These are phyloP conservation scores for Backusella sp. DNA, from an alignment of 192 early-diverging fungal genomes.

Conservation along the genomic window DNA sequence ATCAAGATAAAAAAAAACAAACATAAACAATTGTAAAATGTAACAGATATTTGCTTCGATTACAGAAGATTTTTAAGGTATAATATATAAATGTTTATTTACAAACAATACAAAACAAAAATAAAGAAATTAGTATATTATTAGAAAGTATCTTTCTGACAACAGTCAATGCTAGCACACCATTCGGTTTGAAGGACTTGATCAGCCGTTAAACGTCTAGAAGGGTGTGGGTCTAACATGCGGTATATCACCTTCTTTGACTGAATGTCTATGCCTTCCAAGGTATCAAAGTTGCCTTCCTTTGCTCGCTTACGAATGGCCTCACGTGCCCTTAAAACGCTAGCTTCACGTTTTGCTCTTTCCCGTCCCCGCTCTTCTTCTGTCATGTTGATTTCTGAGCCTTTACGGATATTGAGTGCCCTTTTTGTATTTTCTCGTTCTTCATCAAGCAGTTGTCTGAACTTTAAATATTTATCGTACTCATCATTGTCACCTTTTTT, in stretches of 20 bases:
- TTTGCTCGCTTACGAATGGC: conserved; percentile 8
- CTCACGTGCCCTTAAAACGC: conserved; percentile 12
- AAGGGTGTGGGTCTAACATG: conserved; percentile 19
- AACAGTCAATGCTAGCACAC: conserved; percentile 15
- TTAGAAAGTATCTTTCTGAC: conserved; percentile 11
- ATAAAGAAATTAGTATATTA: background rate
- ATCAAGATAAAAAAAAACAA: background rate
- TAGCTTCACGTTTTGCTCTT: conserved; percentile 14
- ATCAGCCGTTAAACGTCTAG: background rate
- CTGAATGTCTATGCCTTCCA: conserved; percentile 9
- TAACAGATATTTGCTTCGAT: background rate
- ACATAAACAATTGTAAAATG: background rate
- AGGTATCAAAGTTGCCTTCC: conserved; percentile 15
- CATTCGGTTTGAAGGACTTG: conserved; percentile 18
- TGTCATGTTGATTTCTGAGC: background rate
- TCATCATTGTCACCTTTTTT: conserved; percentile 14
- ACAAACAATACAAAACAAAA: conserved; percentile 4
- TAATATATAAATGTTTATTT: conserved; percentile 4
- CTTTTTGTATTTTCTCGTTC: conserved; percentile 11
- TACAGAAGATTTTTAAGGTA: background rate
- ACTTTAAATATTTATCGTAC: conserved; percentile 10
- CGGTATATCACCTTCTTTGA: conserved; percentile 19
- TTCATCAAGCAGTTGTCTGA: conserved; percentile 13
- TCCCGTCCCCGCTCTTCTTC: conserved; percentile 16
- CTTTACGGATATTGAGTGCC: conserved; percentile 7